These are phyloP conservation scores for Kazachstania sp. DNA, from an alignment of 1,139 yeast species.

Conservation along the genomic window DNA sequence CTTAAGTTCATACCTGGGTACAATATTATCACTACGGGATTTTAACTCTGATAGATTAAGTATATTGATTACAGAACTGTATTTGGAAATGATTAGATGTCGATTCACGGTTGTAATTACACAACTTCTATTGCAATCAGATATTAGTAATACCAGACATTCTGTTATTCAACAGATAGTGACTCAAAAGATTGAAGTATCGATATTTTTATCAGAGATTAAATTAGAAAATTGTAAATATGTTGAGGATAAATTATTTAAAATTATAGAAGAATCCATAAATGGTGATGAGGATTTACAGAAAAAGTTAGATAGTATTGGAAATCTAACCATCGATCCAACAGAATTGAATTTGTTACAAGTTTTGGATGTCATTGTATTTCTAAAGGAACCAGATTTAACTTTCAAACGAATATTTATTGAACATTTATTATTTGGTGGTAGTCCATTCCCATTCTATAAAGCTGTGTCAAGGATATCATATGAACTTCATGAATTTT, in stretches of 20 bases:
- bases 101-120: constrained; percentile 14
- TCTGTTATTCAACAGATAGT: constrained; percentile 13
- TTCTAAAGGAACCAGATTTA: constrained; percentile 19
- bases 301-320: constrained; percentile 9
- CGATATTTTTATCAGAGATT: constrained; percentile 8
- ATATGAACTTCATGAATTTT: constrained; percentile 13
- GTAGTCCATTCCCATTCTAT: constrained; percentile 23
- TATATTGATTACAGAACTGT: constrained; percentile 9
- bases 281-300: constrained; percentile 4
- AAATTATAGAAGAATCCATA: constrained; percentile 10
- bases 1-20: constrained; percentile 9
- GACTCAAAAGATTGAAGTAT: constrained; percentile 11
- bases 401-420: constrained; percentile 22
- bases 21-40: constrained; percentile 7
- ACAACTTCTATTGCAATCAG: constrained; percentile 10
- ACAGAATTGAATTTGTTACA: constrained; percentile 14
- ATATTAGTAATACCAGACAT: constrained; percentile 9
- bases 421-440: constrained; percentile 27
- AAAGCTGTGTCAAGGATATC: constrained; percentile 17
- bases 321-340: constrained; percentile 4
- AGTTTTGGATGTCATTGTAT: constrained; percentile 15
- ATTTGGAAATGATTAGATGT: constrained; percentile 9
- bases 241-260: constrained; percentile 9
- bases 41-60: constrained; percentile 11
- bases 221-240: constrained; percentile 12